Base-by-base conservation (phyloP, 495 filamentous ascomycete genomes). In the Aspergillus steynii region DNA sequence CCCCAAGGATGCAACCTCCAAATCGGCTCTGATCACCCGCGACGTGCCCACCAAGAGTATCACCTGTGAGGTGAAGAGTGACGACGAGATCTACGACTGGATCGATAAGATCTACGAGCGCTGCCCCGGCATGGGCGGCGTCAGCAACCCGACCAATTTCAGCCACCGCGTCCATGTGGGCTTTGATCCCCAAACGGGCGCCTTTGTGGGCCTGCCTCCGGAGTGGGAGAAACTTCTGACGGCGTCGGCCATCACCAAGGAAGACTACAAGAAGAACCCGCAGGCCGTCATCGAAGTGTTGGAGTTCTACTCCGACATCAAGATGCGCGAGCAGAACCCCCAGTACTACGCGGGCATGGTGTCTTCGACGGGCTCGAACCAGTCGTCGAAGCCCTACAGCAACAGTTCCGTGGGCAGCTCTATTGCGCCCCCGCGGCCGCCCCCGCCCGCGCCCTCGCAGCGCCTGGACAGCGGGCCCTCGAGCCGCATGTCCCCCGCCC, bases 81-180 rank as follows among this genome's bases (percentile, higher is more conserved):
- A 98, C 62, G 93, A 96, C 65, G 95, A 99, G 64, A 86, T 97
- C 42, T 99, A 99, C 70, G 92, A 96, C 55, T 99, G 95, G 95
- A 96, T 97, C 60, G 95, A 99, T 71, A 90, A 90, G 71, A 95
- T 99, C 63, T 97, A 97, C 70, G 91, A 92, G 60, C 88, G 95
- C 61, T 97, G 93, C 70, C 95, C 95, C 1, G 94, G 92, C 52
- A 96, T 97, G 92, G 93, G 95, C 51, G 95, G 95, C 60, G 96
- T 99, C 8, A 97, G 93, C 77, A 97, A 97, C 73, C 95, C 95
- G 3, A 97, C 96, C 56, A 96, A 97, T 74, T 98, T 99, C 75
- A 90, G 88, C 26, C 95, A 99, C 72, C 88, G 92, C 20, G 92
- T 99, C 34, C 95, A 99, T 71, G 95, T 99, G 65, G 96, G 94